Percentiles rank a stretch among this genome's conserved stretches.
These are phyloP conservation scores for Cytospora leucostoma DNA, from an alignment of 2,329 filamentous ascomycete genomes.

Conservation along the genomic window DNA sequence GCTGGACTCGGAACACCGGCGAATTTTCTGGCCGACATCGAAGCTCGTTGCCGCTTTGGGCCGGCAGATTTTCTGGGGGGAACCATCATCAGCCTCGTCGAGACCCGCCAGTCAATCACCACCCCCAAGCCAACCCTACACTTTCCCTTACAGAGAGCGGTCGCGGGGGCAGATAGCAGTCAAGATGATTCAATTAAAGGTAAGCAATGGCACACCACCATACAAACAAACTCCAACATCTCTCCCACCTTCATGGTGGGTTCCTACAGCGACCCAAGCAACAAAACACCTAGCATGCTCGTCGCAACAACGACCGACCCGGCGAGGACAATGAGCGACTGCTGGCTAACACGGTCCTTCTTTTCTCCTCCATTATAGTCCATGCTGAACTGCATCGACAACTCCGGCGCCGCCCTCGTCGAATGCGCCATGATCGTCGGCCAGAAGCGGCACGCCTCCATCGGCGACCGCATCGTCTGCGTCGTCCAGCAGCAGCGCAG, in stretches of 20 bases:
- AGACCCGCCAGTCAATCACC: background rate
- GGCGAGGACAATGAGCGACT: background rate
- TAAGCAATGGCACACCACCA: conserved; percentile 35
- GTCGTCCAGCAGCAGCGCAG: conserved; percentile 97
- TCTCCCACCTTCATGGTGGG: background rate
- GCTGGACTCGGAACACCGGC: conserved; percentile 10
- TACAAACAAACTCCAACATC: background rate
- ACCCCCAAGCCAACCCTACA: conserved; percentile 11
- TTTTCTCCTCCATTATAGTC: conserved; percentile 55
- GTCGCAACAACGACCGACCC: background rate
- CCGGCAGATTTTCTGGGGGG: conserved; percentile 22
- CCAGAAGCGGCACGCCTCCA: conserved; percentile 83
- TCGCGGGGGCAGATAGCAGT: conserved; percentile 33
- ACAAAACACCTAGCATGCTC: conserved; percentile 4
- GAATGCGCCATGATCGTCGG: conserved; percentile 93
- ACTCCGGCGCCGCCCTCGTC: conserved; percentile 94
- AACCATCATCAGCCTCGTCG: background rate
- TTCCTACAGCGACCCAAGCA: conserved; percentile 10
- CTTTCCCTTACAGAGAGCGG: conserved; percentile 17
- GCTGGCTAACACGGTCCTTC: background rate
- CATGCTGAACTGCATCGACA: conserved; percentile 99
- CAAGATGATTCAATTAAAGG: conserved; percentile 93
- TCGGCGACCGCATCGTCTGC: conserved; percentile 95
- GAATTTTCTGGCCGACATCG: conserved; percentile 13
- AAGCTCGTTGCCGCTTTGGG: conserved; percentile 14